Evolutionary conservation across 1,284 basidiomycete species (phyloP).

Genomic region (Sporisorium graminicola): DNA sequence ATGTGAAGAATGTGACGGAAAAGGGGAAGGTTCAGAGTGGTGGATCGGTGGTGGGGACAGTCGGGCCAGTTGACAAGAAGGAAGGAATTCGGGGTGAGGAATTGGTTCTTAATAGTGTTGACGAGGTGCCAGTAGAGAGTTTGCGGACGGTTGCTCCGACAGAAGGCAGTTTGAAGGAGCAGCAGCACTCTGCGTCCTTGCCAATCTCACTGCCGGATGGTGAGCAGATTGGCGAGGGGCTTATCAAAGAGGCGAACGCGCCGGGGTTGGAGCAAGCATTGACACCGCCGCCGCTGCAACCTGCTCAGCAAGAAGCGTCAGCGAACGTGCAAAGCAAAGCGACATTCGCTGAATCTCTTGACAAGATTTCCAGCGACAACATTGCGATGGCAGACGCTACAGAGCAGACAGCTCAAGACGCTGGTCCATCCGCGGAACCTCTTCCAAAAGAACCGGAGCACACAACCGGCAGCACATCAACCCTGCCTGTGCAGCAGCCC

Average conservation of each 20-base stretch:
- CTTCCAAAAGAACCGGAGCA: neutral
- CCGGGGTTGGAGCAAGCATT: neutral
- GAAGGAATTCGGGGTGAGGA: neutral
- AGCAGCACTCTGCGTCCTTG: neutral
- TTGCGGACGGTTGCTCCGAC: neutral
- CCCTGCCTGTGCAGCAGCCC: neutral
- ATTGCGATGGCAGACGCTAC: neutral
- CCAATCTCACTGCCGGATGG: too few relatives aligned
- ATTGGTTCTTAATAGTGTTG: too few relatives aligned
- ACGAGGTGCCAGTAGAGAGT: neutral
- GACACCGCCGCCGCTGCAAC: neutral
- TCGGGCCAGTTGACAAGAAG: neutral
- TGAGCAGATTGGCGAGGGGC: neutral
- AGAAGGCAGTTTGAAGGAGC: neutral
- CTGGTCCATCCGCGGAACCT: neutral
- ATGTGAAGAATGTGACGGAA: constrained; percentile 1
- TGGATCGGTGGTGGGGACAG: neutral
- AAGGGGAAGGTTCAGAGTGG: neutral
- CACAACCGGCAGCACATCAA: neutral
- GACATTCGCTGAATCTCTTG: neutral
- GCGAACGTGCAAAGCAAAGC: neutral
- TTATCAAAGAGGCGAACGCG: neutral
- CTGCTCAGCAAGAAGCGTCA: neutral
- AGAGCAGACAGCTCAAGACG: neutral
- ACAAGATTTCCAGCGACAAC: neutral